Conservation (phyloP, 1,284 basidiomycete species). For the Boletellus deceptivus region DNA sequence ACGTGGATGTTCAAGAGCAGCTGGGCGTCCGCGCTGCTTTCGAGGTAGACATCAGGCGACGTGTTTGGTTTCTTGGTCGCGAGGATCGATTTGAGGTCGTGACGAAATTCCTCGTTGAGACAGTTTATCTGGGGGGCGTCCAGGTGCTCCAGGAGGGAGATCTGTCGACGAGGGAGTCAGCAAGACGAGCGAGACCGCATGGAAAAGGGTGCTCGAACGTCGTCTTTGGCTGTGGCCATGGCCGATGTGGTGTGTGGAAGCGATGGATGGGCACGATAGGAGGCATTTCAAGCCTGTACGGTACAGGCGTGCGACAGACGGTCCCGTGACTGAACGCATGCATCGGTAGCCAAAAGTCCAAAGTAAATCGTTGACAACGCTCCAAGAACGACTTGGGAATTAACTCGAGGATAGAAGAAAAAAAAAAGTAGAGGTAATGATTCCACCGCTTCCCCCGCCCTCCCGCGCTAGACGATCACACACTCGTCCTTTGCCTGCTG, state of each 20-base stretch:
- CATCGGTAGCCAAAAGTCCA: conserved; percentile 1
- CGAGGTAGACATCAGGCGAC: conserved; percentile 47
- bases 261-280: conserved; percentile 10
- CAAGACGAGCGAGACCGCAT: neutral
- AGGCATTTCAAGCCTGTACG: conserved; percentile 1
- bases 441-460: conserved; percentile 6
- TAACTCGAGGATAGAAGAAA: conserved; percentile 2
- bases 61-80: conserved; percentile 49
- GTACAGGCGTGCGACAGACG: too few relatives aligned
- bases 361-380: conserved; percentile 10
- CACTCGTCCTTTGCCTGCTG: conserved; percentile 93
- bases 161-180: conserved; percentile 31
- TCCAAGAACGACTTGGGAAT: neutral
- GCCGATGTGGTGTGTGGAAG: neutral
- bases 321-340: too few relatives aligned
- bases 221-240: conserved; percentile 29
- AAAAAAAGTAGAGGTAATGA: conserved; percentile 1
- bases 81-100: conserved; percentile 63
- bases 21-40: conserved; percentile 82
- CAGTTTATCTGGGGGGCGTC: conserved; percentile 67
- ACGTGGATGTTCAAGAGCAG: conserved; percentile 69
- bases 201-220: conserved; percentile 20
- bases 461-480: conserved; percentile 60
- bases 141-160: conserved; percentile 60
- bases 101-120: conserved; percentile 67